phyloP scores from a whole-genome alignment of 148 eudicot species.

The Amaranthus palmeri region DNA sequence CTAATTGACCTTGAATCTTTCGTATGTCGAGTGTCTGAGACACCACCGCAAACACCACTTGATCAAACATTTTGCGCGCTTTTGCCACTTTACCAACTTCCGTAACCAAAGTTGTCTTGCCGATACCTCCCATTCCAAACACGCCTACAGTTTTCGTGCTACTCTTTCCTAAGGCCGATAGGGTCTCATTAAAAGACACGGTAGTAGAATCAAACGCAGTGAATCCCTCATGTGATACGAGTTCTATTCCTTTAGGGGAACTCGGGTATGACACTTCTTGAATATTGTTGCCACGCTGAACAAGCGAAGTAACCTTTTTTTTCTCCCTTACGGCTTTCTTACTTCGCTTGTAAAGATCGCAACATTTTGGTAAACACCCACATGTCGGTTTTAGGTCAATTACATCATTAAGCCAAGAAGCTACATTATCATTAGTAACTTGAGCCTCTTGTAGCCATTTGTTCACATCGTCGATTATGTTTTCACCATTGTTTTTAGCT shows the following conservation, averaged over 20 bases:
- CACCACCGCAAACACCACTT: conserved; percentile 1
- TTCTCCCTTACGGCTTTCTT: not conserved
- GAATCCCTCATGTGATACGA: not conserved
- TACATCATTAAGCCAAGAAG: not conserved
- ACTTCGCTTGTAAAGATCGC: not conserved
- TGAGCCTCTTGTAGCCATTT: not conserved
- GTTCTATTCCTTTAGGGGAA: not conserved
- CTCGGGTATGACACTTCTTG: not conserved
- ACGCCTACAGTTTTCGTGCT: not conserved
- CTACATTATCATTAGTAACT: not conserved
- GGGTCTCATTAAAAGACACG: not conserved
- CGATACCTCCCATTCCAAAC: conserved; percentile 11
- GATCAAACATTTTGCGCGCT: not conserved
- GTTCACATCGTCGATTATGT: not conserved
- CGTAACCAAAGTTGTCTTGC: conserved; percentile 11
- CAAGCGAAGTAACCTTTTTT: not conserved
- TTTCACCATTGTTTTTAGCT: not conserved
- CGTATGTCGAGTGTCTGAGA: not conserved
- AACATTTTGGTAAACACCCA: not conserved
- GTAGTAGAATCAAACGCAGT: not conserved
- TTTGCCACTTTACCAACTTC: not conserved
- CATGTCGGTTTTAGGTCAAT: not conserved
- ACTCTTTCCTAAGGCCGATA: not conserved
- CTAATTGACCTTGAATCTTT: conserved; percentile 11
- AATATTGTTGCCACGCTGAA: not conserved